phyloP scores from a whole-genome alignment of 23 red algal species.

The Gracilaria vermiculophylla region DNA sequence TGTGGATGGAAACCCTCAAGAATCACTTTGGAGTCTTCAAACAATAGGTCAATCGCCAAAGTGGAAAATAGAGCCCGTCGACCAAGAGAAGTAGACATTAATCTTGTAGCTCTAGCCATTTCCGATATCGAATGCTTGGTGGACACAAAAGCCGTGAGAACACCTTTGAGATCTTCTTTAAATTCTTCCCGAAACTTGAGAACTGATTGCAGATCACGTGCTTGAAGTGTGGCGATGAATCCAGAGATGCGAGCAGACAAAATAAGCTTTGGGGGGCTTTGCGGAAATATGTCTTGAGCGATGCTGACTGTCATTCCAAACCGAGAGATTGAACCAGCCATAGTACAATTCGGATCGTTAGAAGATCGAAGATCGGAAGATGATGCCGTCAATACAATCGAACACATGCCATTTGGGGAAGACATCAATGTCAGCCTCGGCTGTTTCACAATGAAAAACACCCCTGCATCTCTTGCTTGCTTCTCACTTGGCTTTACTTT shows the following conservation, averaged over 20 bases:
- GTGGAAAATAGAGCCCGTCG: constrained; percentile 33
- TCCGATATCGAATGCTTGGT: constrained; percentile 50
- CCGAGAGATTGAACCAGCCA: constrained; percentile 21
- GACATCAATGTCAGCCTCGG: constrained; percentile 57
- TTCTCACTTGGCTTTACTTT: not conserved
- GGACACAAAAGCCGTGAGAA: constrained; percentile 39
- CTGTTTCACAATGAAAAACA: constrained; percentile 5
- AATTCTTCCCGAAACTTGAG: constrained; percentile 60
- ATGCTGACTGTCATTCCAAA: constrained; percentile 50
- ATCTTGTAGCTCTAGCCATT: constrained; percentile 31
- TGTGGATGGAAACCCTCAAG: constrained; percentile 59
- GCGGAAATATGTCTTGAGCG: constrained; percentile 11
- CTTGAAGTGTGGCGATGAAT: constrained; percentile 33
- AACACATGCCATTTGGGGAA: constrained; percentile 15
- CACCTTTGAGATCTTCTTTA: constrained; percentile 43
- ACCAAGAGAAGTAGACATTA: not conserved
- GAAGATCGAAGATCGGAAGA: constrained; percentile 44
- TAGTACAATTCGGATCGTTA: constrained; percentile 32
- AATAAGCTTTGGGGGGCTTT: constrained; percentile 39
- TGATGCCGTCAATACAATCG: constrained; percentile 46
- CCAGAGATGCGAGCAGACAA: constrained; percentile 30
- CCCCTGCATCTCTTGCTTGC: not conserved
- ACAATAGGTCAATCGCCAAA: constrained; percentile 38
- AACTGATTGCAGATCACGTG: constrained; percentile 46
- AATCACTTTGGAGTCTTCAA: constrained; percentile 46